Evolutionary conservation across 176 grass and related monocot species (phyloP), one percentile per base, ranked within the genome.

Genomic region (Poa pratensis): DNA sequence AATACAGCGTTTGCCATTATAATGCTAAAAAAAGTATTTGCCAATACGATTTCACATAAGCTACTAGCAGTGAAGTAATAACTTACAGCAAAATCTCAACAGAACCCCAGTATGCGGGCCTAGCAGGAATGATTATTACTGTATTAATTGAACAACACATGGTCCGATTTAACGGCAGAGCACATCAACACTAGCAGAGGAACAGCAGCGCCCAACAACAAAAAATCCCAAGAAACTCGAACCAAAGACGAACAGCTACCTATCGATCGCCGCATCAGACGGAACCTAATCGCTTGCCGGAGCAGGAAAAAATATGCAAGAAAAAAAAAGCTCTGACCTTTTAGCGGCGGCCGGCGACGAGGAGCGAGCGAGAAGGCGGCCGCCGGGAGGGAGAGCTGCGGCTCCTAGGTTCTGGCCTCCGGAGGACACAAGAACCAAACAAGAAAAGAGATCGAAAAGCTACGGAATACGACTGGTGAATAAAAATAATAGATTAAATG

Each of bases 341-440:
- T 61, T 9, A 3, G 17, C 19, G 26, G 65, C 26, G 52, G 75
- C 24, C 39, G 77, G 84, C 60, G 83, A 15, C 22, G 32, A 78
- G 35, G 62, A 2, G 68, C 37, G 19, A 2, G 67, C 35, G 34
- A 40, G 67, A 43, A 5, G 16, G 67, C 42, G 26, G 26, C 74
- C 48, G 35, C 46, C 39, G 77, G 84, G 71, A 74, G 45, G 45
- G 71, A 9, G 71, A 51, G 45, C 40, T 48, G 69, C 43, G 70
- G 22, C 72, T 74, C 30, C 72, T 75, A 75, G 72, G 72, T 75
- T 30, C 22, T 48, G 77, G 66, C 34, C 67, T 46, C 32, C 71
- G 23, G 16, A 57, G 68, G 54, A 45, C 20, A 74, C 39, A 62
- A 74, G 52, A 73, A 61, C 39, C 5, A 73, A 70, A 82, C 15